Evolutionary conservation across 2,329 filamentous ascomycete species (phyloP).

Genomic region (Hypoxylon sp.): DNA sequence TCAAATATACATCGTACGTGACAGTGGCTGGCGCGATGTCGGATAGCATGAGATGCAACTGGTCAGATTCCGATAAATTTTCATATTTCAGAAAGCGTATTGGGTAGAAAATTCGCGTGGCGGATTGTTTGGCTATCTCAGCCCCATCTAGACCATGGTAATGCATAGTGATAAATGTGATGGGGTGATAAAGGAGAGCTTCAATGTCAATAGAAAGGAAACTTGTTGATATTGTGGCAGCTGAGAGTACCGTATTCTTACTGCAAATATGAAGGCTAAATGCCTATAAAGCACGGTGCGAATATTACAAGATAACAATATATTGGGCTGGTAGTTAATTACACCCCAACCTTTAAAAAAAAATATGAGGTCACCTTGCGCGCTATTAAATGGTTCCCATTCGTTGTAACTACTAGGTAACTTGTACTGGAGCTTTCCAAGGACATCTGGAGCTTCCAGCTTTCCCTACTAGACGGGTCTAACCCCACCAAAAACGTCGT

Average conservation of each 20-base stretch:
- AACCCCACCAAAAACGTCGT: conserved; percentile 41
- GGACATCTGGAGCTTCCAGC: conserved; percentile 17
- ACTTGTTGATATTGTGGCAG: conserved; percentile 3
- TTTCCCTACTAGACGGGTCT: conserved; percentile 9
- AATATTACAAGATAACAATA: neutral
- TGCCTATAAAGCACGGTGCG: neutral
- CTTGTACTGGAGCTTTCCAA: neutral
- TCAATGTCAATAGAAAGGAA: neutral
- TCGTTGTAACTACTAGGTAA: conserved; percentile 1
- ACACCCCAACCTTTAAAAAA: conserved; percentile 35
- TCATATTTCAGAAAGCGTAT: conserved; percentile 15
- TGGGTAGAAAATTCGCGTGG: conserved; percentile 38
- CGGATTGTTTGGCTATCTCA: conserved; percentile 38
- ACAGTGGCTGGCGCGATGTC: conserved; percentile 34
- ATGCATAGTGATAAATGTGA: conserved; percentile 22
- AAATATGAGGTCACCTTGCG: conserved; percentile 47
- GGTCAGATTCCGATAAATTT: conserved; percentile 14
- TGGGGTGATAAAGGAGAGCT: neutral
- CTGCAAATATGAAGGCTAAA: neutral
- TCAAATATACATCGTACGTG: neutral
- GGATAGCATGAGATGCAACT: conserved; percentile 21
- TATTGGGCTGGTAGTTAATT: conserved; percentile 5
- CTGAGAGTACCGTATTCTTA: neutral
- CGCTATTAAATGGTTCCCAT: conserved; percentile 39
- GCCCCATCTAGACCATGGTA: conserved; percentile 11